phyloP scores from a whole-genome alignment of 345 rosid genomes.

The Acer negundo region DNA sequence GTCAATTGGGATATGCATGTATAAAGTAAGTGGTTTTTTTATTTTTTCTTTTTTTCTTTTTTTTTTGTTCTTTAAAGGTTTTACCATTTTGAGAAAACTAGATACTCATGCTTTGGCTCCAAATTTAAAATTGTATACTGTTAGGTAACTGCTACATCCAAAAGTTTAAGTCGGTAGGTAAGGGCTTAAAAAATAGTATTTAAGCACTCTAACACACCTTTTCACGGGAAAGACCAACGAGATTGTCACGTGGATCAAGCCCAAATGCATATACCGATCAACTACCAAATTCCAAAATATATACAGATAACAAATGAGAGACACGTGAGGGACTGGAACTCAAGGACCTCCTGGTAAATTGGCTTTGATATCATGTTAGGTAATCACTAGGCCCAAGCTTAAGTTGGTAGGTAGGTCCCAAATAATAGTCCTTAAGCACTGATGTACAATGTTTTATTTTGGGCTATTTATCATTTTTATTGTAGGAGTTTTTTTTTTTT shows the following conservation, averaged over 20 bases:
- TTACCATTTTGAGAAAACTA: neutral
- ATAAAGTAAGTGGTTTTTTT: constrained; percentile 58
- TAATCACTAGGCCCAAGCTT: too few species aligned
- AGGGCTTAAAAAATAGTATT: neutral
- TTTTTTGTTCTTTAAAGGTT: neutral
- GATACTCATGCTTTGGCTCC: neutral
- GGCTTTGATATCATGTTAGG: neutral
- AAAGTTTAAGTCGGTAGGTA: neutral
- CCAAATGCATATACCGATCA: too few species aligned
- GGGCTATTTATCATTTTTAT: neutral
- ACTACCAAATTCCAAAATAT: neutral
- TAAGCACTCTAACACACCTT: neutral
- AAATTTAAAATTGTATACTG: neutral
- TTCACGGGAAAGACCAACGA: neutral
- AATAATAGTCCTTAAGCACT: too few species aligned
- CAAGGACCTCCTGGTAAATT: neutral
- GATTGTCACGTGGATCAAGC: neutral
- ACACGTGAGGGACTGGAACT: neutral
- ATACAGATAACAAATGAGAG: neutral
- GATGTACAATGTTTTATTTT: too few species aligned
- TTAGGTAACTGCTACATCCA: neutral
- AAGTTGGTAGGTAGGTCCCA: too few species aligned
- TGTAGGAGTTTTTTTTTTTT: neutral
- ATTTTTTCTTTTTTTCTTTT: neutral
- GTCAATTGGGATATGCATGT: constrained; percentile 95